Base-by-base conservation (phyloP, 2,329 filamentous ascomycete species). In the Periglandula ipomoeae region DNA sequence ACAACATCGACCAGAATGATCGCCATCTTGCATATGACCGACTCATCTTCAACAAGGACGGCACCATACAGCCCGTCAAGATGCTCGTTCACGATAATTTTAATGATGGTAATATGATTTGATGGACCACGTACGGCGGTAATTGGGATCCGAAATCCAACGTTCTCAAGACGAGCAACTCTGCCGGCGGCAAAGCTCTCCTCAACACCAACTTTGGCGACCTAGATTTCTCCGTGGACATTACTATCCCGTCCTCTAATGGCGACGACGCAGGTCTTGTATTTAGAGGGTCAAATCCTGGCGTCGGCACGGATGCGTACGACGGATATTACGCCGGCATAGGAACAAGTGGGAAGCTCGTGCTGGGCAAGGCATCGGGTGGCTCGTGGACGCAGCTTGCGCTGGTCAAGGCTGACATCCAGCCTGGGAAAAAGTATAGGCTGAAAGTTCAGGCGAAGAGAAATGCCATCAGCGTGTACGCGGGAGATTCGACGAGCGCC, bases 21-120 rank as follows among this genome's bases (percentile, higher is more conserved):
- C 70, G 72, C 3, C 65, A 70, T 15, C 58, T 70, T 3, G 70
- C 70, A 30, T 73, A 74, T 46, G 72, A 75, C 55, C 65, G 70
- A 15, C 70, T 76, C 64, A 63, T 68, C 52, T 75, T 75, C 52
- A 65, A 70, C 50, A 61, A 62, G 1, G 59, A 69, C 27, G 70
- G 68, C 17, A 69, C 65, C 34, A 73, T 74, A 37, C 55, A 61
- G 40, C 64, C 65, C 1, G 61, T 76, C 4, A 59, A 57, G 37
- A 74, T 76, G 69, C 59, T 70, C 11, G 69, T 71, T 9, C 63
- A 65, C 50, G 68, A 72, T 52, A 62, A 71, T 53, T 71, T 71
- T 38, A 56, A 62, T 5, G 65, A 71, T 46, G 67, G 66, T 8
- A 55, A 64, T 22, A 62, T 66, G 55, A 56, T 70, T 45, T 64